Evolutionary conservation across 768 basidiomycete species (phyloP), one percentile per base, ranked within the genome.

Genomic region (Clitopilus passeckerianus): DNA sequence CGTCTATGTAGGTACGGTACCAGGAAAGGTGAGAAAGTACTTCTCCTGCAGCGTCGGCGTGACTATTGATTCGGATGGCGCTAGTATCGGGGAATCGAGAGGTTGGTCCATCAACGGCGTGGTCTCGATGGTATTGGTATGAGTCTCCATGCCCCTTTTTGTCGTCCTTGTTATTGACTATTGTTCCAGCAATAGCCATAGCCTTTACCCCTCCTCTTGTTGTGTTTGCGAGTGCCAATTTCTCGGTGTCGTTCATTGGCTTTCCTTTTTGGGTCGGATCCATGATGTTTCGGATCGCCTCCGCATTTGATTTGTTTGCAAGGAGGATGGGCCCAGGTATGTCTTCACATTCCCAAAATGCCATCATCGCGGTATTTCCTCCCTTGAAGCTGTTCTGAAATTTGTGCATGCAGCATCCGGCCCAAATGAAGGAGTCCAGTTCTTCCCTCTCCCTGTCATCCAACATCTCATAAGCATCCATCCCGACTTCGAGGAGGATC

Each of bases 391-490:
- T 61, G 56, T 77, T 77, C 43, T 65, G 63, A 23, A 75, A 74
- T 60, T 76, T 77, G 63, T 77, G 75, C 71, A 74, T 74, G 50
- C 70, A 72, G 61, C 76, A 77, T 1, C 74, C 74, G 22, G 61
- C 71, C 68, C 70, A 72, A 6, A 77, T 59, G 59, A 77, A 76
- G 1, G 75, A 62, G 10, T 68, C 56, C 0, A 70, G 15, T 7
- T 23, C 24, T 27, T 53, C 53, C 46, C 60, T 57, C 30, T 70
- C 67, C 22, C 55, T 59, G n/a, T 60, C 57, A 18, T 63, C 53
- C 15, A 72, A 53, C 10, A 16, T 14, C 4, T 67, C 63, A 57
- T 66, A 70, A 24, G 50, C 66, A 46, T 62, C 59, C 56, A 63
- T 57, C 33, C 71, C 70, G 20, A 71, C 59, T n/a, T 58, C 56